Evolutionary conservation across 768 basidiomycete species (phyloP).

Genomic region (Infundibulicybe gibba): DNA sequence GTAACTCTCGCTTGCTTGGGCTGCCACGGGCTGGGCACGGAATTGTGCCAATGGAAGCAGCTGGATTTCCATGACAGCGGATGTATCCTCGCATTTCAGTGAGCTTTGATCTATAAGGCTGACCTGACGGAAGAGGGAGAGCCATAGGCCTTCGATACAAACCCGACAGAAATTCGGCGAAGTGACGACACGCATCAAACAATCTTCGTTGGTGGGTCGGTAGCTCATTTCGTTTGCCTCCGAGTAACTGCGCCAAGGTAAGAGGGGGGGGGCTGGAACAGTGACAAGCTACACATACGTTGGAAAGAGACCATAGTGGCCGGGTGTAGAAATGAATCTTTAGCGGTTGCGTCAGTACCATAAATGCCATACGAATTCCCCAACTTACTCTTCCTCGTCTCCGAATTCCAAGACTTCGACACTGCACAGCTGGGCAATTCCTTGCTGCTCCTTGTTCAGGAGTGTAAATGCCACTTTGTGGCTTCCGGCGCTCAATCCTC

Average conservation of each 20-base stretch:
- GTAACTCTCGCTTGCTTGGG: constrained; percentile 41
- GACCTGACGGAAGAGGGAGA: constrained; percentile 54
- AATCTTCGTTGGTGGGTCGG: constrained; percentile 81
- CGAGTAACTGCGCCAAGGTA: constrained; percentile 44
- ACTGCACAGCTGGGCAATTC: constrained; percentile 71
- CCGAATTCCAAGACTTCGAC: constrained; percentile 75
- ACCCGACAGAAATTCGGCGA: constrained; percentile 72
- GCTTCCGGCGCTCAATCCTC: constrained; percentile 38
- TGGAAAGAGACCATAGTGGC: constrained; percentile 66
- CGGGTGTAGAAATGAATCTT: constrained; percentile 59
- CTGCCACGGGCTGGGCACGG: constrained; percentile 21
- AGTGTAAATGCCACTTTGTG: constrained; percentile 63
- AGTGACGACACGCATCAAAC: constrained; percentile 74
- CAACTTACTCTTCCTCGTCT: constrained; percentile 50
- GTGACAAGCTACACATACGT: constrained; percentile 45
- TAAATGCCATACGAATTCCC: not conserved
- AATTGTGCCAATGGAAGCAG: constrained; percentile 65
- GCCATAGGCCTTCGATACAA: constrained; percentile 75
- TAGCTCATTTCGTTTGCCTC: constrained; percentile 62
- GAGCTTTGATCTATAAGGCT: constrained; percentile 56
- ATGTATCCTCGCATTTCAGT: constrained; percentile 29
- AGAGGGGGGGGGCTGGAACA: not conserved
- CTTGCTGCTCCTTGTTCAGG: constrained; percentile 40
- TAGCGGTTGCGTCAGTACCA: not conserved
- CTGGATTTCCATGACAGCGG: constrained; percentile 32